Base-by-base conservation (phyloP, 352 stramenopile species). In the Phytophthora pistaciae region DNA sequence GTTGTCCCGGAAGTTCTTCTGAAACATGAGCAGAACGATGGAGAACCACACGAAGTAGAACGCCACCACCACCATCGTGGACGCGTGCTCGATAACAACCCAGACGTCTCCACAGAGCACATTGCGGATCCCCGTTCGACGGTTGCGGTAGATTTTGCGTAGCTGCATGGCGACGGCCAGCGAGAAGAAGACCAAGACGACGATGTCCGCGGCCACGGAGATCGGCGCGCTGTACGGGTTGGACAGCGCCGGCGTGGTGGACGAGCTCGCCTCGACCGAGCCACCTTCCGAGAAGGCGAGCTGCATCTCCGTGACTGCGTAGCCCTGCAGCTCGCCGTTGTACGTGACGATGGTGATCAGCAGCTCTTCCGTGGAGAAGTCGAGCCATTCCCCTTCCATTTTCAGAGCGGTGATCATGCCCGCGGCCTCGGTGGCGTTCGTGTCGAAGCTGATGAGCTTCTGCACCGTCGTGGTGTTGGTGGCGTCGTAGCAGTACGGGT, bases 321-420 rank as follows among this genome's bases (percentile, higher is more conserved):
- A 87, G 1, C 67, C 69, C 21, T 88, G 63, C 6, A 90, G 40
- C 50, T 90, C 82, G 27, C 82, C 80, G 27, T 90, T 87, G 76
- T 87, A 90, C 5, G 72, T 83, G 33, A 87, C 75, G 42, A 88
- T 59, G 3, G 72, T 88, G 52, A 87, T 70, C 31, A 75, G 5
- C 8, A 90, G 82, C 46, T 78, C 59, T 14, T 83, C 58, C 1
- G 72, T 79, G 5, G 76, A 75, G 53, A 77, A 76, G 57, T 82
- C 68, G 55, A 88, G 67, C 80, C 82, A 90, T 3, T 62, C 48
- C 18, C 82, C 80, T 8, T 29, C 48, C 0, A 23, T 31, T 33
- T 87, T 78, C 27, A 87, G 56, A 4, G 60, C 48, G 9, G 23
- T 55, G n/a, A 90, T 66, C 20, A 66, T 52, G 5, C 54, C 38